Percentiles rank a stretch among this genome's conserved stretches.
Evolutionary conservation across 2,329 filamentous ascomycete species (phyloP).

Genomic region (Phoma sp.): DNA sequence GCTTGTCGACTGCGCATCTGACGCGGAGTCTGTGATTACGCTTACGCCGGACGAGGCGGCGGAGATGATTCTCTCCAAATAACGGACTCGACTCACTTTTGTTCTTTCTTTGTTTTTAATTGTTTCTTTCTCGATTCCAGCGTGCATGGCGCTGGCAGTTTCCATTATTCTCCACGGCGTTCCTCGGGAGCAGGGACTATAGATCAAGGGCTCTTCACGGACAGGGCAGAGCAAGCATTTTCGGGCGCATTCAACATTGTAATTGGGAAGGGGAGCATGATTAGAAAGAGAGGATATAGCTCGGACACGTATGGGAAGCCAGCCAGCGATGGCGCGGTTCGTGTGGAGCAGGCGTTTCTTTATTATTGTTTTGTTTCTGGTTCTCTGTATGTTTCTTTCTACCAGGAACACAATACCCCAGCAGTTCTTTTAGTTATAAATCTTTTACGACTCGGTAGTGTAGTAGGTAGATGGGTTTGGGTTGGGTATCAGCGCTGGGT

Average conservation of each 20-base stretch:
- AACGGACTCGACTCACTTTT: constrained; percentile 1
- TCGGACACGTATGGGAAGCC: constrained; percentile 7
- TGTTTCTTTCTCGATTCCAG: constrained; percentile 1
- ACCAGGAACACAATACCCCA: constrained; percentile 34
- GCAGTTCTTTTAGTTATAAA: constrained; percentile 13
- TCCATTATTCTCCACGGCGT: background rate
- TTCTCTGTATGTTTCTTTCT: background rate
- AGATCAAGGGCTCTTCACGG: background rate
- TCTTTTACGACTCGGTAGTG: background rate
- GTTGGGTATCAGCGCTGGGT: too few relatives aligned
- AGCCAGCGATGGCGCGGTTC: constrained; percentile 23
- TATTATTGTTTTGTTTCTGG: constrained; percentile 18
- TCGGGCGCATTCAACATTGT: too few relatives aligned
- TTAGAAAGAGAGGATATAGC: constrained; percentile 27
- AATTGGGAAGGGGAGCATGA: constrained; percentile 1
- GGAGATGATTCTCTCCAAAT: constrained; percentile 41
- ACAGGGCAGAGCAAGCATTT: constrained; percentile 14
- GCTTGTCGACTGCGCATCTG: constrained; percentile 37
- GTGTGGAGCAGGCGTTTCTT: constrained; percentile 33
- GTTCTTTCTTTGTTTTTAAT: too few relatives aligned
- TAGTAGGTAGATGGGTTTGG: too few relatives aligned
- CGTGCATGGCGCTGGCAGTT: constrained; percentile 24
- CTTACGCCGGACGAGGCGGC: constrained; percentile 40
- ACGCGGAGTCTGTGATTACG: constrained; percentile 42
- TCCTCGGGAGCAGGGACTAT: too few relatives aligned